Evolutionary conservation across 495 filamentous ascomycete species (phyloP), one percentile per base, ranked within the genome.

Genomic region (Podospora fimiseda): DNA sequence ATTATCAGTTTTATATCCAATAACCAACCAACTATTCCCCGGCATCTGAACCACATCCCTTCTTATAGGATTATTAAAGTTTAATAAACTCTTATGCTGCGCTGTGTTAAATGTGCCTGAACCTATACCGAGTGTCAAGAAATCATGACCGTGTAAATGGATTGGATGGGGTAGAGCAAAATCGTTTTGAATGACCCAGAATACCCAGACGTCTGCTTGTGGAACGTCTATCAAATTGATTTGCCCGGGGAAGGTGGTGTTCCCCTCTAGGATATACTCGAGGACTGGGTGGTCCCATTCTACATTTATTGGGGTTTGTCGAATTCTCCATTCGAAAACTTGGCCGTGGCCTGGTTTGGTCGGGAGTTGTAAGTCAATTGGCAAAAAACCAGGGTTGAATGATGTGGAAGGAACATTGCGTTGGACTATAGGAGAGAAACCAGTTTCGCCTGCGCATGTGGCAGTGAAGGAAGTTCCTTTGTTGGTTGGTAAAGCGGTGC

Each of bases 131-230:
- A 86, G 63, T 9, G 82, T 69, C 39, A 64, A 67, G 64, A 86
- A 86, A 50, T 83, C 73, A 60, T 85, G 74, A 1, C 80, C 80
- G 60, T 82, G 78, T 9, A 85, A 62, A 51, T 83, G 78, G 30
- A 82, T 75, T 11, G 76, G 79, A 44, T 75, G 81, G 24, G 58
- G 56, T 8, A 65, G 48, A 16, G 50, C 50, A 11, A 60, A 57
- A 1, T 54, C 49, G 50, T 69, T 73, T 45, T 70, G 52, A 9
- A 81, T 62, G 1, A 79, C 59, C 57, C 57, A 60, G 41, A 60
- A 66, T 1, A 55, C 50, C 65, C 65, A 68, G 9, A 50, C 19
- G 30, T 65, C 44, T 0, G 57, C 50, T 4, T 53, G 40, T n/a
- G 66, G 63, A 46, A 60, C 68, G 53, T 50, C 65, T 20, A 67